Evolutionary conservation across 257 asterid genomes (phyloP).

Genomic region (Plectranthus barbatus): DNA sequence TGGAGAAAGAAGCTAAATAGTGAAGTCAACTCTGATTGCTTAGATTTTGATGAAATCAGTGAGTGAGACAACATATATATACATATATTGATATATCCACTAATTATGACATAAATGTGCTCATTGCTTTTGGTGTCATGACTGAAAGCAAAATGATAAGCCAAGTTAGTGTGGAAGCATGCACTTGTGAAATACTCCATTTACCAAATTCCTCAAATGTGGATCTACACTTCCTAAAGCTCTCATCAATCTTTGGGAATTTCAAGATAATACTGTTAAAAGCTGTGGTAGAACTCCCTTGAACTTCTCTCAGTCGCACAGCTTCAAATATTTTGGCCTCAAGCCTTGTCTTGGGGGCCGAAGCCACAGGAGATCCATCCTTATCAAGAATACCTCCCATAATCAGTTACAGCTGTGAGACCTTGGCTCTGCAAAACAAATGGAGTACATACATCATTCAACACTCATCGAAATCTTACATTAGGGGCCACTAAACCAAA

Average conservation of each 20-base stretch:
- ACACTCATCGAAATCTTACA: too few species aligned
- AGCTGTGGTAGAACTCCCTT: slow-evolving; percentile 62
- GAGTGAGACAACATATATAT: not conserved
- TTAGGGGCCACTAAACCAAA: too few species aligned
- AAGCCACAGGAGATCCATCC: slow-evolving; percentile 40
- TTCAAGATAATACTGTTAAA: slow-evolving; percentile 67
- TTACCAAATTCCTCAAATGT: slow-evolving; percentile 67
- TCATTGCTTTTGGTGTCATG: not conserved
- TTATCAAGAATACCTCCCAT: slow-evolving; percentile 72
- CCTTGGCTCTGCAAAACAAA: slow-evolving; percentile 6
- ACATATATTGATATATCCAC: too few species aligned
- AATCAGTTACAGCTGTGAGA: not conserved
- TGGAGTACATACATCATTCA: too few species aligned
- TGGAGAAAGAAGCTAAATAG: not conserved
- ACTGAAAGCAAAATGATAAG: not conserved
- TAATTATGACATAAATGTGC: too few species aligned
- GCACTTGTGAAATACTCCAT: not conserved
- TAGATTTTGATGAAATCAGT: not conserved
- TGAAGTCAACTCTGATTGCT: not conserved
- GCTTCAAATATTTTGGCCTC: slow-evolving; percentile 64
- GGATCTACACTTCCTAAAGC: slow-evolving; percentile 63
- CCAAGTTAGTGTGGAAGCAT: not conserved
- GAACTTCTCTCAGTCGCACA: slow-evolving; percentile 52
- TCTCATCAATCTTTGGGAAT: slow-evolving; percentile 79
- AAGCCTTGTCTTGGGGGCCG: slow-evolving; percentile 59